phyloP scores from a whole-genome alignment of 371 early-diverging fungal genomes.

The Lichtheimia ornata region DNA sequence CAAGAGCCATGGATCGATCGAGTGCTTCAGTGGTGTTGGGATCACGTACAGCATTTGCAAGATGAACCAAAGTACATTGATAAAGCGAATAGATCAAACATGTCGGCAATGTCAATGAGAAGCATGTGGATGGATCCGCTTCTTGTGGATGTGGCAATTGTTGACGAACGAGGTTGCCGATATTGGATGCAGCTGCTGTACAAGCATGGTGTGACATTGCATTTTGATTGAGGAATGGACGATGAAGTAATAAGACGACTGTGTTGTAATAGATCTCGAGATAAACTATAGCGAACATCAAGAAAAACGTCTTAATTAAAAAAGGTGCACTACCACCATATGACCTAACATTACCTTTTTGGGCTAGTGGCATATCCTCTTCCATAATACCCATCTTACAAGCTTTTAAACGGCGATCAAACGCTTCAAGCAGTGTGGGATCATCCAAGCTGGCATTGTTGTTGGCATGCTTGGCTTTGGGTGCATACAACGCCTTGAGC shows the following conservation, averaged over 20 bases:
- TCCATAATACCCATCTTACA: conserved; percentile 36
- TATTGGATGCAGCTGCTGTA: conserved; percentile 14
- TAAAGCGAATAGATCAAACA: conserved; percentile 19
- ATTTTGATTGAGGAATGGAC: conserved; percentile 45
- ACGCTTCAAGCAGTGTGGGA: conserved; percentile 40
- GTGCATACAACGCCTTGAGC: conserved; percentile 46
- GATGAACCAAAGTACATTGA: conserved; percentile 15
- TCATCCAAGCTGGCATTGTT: conserved; percentile 45
- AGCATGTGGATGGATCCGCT: conserved; percentile 1
- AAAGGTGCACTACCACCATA: conserved; percentile 9
- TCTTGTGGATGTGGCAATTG: neutral
- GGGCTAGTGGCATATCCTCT: conserved; percentile 25
- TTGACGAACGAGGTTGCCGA: conserved; percentile 10
- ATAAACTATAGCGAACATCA: conserved; percentile 26
- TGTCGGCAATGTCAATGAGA: conserved; percentile 17
- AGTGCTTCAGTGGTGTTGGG: conserved; percentile 8
- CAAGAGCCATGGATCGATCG: conserved; percentile 9
- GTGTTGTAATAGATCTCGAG: conserved; percentile 58
- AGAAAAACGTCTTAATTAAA: conserved; percentile 3
- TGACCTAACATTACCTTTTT: conserved; percentile 31
- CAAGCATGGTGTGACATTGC: conserved; percentile 12
- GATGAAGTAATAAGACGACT: conserved; percentile 51
- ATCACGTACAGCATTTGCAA: conserved; percentile 16
- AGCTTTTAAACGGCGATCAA: conserved; percentile 40
- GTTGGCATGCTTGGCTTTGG: conserved; percentile 43